Evolutionary conservation across 1,284 basidiomycete genomes (phyloP).

Genomic region (Mycena citricolor): DNA sequence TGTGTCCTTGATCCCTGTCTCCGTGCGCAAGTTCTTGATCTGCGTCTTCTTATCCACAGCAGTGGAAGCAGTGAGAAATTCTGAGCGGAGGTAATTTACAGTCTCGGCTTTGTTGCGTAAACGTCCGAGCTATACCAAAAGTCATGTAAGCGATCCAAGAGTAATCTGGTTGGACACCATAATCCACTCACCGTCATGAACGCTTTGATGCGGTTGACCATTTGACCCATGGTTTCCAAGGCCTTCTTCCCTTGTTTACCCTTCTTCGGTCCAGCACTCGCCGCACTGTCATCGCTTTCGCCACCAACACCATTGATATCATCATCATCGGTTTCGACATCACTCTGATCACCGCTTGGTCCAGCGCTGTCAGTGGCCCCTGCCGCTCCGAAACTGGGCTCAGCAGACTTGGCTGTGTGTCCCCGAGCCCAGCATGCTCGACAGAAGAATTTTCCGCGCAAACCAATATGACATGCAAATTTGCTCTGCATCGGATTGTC

Average conservation of each 20-base stretch:
- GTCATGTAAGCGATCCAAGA: not conserved
- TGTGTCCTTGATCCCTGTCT: slow-evolving; percentile 32
- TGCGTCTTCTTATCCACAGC: slow-evolving; percentile 20
- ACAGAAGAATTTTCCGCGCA: slow-evolving; percentile 35
- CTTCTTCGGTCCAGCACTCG: not conserved
- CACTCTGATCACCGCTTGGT: slow-evolving; percentile 25
- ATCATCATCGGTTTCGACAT: slow-evolving; percentile 7
- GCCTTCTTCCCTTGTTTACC: not conserved
- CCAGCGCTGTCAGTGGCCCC: slow-evolving; percentile 18
- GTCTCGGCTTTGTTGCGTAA: slow-evolving; percentile 26
- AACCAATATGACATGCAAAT: slow-evolving; percentile 36
- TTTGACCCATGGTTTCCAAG: slow-evolving; percentile 16
- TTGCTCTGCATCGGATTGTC: slow-evolving; percentile 44
- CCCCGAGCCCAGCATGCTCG: slow-evolving; percentile 32
- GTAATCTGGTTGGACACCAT: no score
- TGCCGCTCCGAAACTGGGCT: slow-evolving; percentile 26
- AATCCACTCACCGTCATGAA: slow-evolving; percentile 25
- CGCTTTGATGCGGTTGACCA: slow-evolving; percentile 18
- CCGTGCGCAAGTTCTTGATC: slow-evolving; percentile 24
- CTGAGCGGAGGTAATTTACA: slow-evolving; percentile 15
- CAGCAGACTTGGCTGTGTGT: no score
- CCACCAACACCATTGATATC: not conserved
- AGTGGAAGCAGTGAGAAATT: slow-evolving; percentile 21
- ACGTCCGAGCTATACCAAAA: slow-evolving; percentile 19
- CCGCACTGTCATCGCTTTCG: not conserved